Conservation (phyloP, 176 grass and related monocot species). For the Musa acuminata region DNA sequence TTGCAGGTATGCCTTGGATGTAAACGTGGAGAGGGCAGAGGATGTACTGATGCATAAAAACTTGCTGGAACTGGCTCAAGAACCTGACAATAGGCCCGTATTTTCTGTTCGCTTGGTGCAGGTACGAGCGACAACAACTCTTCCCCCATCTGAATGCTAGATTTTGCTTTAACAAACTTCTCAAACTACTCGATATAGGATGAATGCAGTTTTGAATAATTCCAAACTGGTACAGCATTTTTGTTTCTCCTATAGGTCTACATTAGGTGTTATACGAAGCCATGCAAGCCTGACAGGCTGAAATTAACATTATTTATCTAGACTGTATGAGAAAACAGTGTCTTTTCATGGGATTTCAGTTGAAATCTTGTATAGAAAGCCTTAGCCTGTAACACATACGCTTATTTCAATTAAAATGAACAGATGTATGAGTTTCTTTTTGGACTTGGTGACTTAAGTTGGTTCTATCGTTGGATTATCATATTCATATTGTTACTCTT, state of each 20-base stretch:
- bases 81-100: conserved; percentile 19
- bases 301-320: not conserved
- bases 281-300: not conserved
- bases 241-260: no score
- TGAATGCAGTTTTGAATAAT: not conserved
- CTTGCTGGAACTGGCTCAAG: conserved; percentile 25
- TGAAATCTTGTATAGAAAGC: not conserved
- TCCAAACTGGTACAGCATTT: no score
- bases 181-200: not conserved
- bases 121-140: not conserved
- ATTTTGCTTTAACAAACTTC: no score
- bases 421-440: not conserved
- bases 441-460: not conserved
- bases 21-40: conserved; percentile 34
- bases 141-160: not conserved
- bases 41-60: conserved; percentile 36
- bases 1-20: conserved; percentile 36
- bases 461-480: not conserved
- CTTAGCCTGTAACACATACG: not conserved
- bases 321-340: no score
- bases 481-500: not conserved
- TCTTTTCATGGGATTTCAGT: no score
- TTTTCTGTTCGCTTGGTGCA: conserved; percentile 18
- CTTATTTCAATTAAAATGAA: not conserved
- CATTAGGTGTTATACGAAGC: not conserved